Evolutionary conservation across 805 yeast species (phyloP).

Genomic region (Metahyphopichia silvanorum): DNA sequence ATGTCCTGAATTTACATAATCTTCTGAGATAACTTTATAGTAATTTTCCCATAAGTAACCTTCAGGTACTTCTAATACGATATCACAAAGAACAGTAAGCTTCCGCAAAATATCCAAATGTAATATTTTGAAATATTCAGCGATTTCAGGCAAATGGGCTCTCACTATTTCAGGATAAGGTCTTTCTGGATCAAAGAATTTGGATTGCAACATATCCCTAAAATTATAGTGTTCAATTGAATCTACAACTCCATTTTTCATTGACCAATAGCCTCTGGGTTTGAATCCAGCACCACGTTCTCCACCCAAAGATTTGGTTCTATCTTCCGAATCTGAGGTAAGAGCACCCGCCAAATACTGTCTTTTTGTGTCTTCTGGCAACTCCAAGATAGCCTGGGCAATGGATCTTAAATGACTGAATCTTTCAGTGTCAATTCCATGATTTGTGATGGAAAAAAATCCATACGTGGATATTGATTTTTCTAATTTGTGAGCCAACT

Average conservation of each 20-base stretch:
- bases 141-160: slow-evolving; percentile 37
- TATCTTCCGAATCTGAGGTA: slow-evolving; percentile 23
- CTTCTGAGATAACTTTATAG: slow-evolving; percentile 17
- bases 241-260: slow-evolving; percentile 41
- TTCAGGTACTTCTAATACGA: slow-evolving; percentile 45
- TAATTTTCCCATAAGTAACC: slow-evolving; percentile 37
- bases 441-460: slow-evolving; percentile 37
- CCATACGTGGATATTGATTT: slow-evolving; percentile 40
- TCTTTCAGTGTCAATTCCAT: slow-evolving; percentile 16
- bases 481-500: slow-evolving; percentile 36
- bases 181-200: slow-evolving; percentile 20
- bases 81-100: slow-evolving; percentile 39
- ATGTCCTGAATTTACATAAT: slow-evolving; percentile 27
- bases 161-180: slow-evolving; percentile 39
- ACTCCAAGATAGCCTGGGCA: slow-evolving; percentile 20
- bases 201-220: slow-evolving; percentile 34
- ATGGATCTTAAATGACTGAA: slow-evolving; percentile 18
- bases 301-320: slow-evolving; percentile 34
- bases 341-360: slow-evolving; percentile 27
- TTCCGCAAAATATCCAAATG: slow-evolving; percentile 36
- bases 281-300: slow-evolving; percentile 48
- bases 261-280: slow-evolving; percentile 48
- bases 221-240: slow-evolving; percentile 44
- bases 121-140: slow-evolving; percentile 34
- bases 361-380: slow-evolving; percentile 22